Conservation (phyloP, 345 rosid species). For the Eucalyptus guilfoylei region DNA sequence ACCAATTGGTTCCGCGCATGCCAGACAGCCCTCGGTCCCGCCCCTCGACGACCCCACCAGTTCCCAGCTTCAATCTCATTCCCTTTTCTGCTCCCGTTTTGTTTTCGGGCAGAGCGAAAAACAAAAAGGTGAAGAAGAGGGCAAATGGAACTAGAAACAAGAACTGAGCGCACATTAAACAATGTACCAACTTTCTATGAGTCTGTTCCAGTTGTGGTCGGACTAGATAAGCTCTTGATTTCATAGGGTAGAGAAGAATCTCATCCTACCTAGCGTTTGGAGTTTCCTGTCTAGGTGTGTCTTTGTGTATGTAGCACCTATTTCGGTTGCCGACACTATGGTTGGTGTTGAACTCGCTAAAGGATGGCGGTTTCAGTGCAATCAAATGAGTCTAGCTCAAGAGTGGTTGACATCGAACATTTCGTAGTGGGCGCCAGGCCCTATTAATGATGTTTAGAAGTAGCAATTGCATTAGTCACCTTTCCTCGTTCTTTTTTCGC, state of each 20-base stretch:
- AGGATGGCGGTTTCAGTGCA: neutral
- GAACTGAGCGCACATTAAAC: neutral
- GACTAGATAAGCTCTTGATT: neutral
- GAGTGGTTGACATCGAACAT: neutral
- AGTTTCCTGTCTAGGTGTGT: neutral
- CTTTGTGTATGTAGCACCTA: neutral
- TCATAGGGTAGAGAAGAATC: neutral
- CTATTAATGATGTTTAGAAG: neutral
- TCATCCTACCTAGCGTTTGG: neutral
- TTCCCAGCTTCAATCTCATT: neutral
- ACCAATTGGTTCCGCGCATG: slow-evolving; percentile 14
- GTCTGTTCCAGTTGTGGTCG: neutral
- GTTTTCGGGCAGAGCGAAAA: neutral
- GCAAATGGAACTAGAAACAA: neutral
- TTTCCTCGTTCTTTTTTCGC: neutral
- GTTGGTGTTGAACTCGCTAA: neutral
- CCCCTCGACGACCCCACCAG: neutral
- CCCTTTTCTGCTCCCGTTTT: neutral
- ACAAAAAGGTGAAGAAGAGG: neutral
- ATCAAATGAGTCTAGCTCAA: neutral
- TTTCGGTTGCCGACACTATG: neutral
- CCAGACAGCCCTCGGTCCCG: slow-evolving; percentile 33
- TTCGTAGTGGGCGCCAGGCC: neutral
- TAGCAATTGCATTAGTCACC: neutral
- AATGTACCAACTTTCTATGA: neutral